Evolutionary conservation across 2,329 filamentous ascomycete genomes (phyloP).

Genomic region (Aspergillus phoenicis): DNA sequence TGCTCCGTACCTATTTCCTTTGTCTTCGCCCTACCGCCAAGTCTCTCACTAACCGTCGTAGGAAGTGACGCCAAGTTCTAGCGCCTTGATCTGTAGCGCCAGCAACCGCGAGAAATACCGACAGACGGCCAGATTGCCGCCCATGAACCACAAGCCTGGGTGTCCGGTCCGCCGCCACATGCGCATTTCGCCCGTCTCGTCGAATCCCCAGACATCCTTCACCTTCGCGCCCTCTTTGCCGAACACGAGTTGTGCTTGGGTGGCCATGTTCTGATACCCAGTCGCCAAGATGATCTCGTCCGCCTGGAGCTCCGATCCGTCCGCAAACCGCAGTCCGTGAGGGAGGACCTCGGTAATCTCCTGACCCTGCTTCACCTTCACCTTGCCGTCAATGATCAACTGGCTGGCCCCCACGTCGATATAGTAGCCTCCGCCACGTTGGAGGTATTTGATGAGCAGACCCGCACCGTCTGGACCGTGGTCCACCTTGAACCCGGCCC

Average conservation of each 20-base stretch:
- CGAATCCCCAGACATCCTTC: constrained; percentile 64
- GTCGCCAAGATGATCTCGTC: constrained; percentile 65
- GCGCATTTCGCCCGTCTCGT: constrained; percentile 58
- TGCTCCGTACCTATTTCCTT: not conserved
- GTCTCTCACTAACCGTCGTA: constrained; percentile 12
- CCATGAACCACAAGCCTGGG: constrained; percentile 69
- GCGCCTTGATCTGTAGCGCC: constrained; percentile 54
- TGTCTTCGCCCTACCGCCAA: too few relatives aligned
- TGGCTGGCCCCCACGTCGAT: constrained; percentile 67
- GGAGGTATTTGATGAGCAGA: constrained; percentile 64
- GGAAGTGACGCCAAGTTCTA: constrained; percentile 33
- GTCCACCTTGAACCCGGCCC: constrained; percentile 64
- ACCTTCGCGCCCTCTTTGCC: constrained; percentile 64
- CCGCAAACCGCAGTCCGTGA: constrained; percentile 54
- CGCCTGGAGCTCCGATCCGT: constrained; percentile 61
- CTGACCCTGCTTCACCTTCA: constrained; percentile 65
- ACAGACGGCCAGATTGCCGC: constrained; percentile 65
- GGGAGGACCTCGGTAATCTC: constrained; percentile 59
- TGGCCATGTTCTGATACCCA: constrained; percentile 69
- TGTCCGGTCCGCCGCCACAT: constrained; percentile 66
- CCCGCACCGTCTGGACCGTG: constrained; percentile 60
- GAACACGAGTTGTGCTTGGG: constrained; percentile 62
- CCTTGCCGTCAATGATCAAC: constrained; percentile 65
- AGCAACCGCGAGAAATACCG: constrained; percentile 61
- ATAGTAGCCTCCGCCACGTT: constrained; percentile 70